A percentile compares a stretch with the other conserved stretches of the same genome.
phyloP scores from a whole-genome alignment of 495 filamentous ascomycete species.

The Penicillium waksmanii region DNA sequence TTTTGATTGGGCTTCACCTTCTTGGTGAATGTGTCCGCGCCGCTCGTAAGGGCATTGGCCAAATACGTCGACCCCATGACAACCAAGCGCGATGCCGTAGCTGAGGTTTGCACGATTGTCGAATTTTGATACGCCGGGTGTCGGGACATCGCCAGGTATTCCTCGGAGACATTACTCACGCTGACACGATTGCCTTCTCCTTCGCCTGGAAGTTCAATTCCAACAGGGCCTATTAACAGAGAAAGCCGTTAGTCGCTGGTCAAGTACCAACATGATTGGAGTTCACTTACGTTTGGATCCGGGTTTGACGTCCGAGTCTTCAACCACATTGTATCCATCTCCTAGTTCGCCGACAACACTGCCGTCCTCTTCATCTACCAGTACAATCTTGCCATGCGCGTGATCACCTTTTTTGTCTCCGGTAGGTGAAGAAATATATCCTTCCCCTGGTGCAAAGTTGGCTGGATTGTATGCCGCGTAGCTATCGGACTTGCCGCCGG shows the following conservation, averaged over 20 bases:
- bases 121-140: conserved; percentile 90
- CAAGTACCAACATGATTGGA: background rate
- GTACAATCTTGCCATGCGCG: conserved; percentile 77
- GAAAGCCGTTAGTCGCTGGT: conserved; percentile 18
- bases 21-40: conserved; percentile 79
- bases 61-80: conserved; percentile 83
- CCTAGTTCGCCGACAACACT: conserved; percentile 90
- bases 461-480: conserved; percentile 73
- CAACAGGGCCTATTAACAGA: conserved; percentile 72
- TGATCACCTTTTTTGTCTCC: conserved; percentile 41
- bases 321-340: conserved; percentile 79
- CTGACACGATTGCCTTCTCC: conserved; percentile 69
- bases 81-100: conserved; percentile 88
- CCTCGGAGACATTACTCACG: conserved; percentile 74
- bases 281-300: conserved; percentile 80
- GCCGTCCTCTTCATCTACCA: conserved; percentile 93
- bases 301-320: conserved; percentile 69
- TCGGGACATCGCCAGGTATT: conserved; percentile 77
- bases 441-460: conserved; percentile 77
- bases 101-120: conserved; percentile 85
- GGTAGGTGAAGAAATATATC: conserved; percentile 56
- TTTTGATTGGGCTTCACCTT: conserved; percentile 74
- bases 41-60: conserved; percentile 71
- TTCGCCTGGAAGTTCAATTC: conserved; percentile 80
- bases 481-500: conserved; percentile 44